phyloP scores from a whole-genome alignment of 257 asterid species.

The Craterostigma plantagineum region DNA sequence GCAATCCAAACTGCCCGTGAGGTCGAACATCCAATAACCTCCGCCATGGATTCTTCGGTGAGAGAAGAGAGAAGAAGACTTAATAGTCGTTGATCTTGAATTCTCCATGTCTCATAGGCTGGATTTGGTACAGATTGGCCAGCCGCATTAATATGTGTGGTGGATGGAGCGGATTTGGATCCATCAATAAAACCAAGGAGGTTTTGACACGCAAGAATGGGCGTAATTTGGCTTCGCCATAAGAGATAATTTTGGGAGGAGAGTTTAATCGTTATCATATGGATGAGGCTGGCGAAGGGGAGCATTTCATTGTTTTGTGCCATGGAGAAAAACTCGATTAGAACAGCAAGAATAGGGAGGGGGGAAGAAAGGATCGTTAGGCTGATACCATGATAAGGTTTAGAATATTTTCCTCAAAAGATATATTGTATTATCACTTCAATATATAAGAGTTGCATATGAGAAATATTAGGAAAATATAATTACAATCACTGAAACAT shows the following conservation, averaged over 20 bases:
- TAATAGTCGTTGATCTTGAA: neutral
- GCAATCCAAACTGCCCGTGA: conserved; percentile 1
- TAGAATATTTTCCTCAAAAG: too few relatives aligned
- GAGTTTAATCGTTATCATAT: conserved; percentile 1
- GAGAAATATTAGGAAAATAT: too few relatives aligned
- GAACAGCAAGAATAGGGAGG: too few relatives aligned
- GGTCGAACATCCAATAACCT: neutral
- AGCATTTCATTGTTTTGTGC: neutral
- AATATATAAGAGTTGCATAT: too few relatives aligned
- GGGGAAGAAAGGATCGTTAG: too few relatives aligned
- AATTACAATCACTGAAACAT: too few relatives aligned
- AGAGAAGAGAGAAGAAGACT: conserved; percentile 3
- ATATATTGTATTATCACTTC: too few relatives aligned
- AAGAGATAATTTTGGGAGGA: neutral
- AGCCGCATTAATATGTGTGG: neutral
- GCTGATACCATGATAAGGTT: too few relatives aligned
- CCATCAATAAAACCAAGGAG: conserved; percentile 1
- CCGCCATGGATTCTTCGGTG: conserved; percentile 1
- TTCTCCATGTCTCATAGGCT: neutral
- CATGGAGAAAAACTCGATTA: neutral
- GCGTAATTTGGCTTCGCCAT: neutral
- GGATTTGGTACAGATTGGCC: neutral
- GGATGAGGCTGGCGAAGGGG: neutral
- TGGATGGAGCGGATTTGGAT: neutral
- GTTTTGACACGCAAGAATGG: neutral